phyloP scores from a whole-genome alignment of 352 stramenopile genomes.

The Phytophthora cryptogea region DNA sequence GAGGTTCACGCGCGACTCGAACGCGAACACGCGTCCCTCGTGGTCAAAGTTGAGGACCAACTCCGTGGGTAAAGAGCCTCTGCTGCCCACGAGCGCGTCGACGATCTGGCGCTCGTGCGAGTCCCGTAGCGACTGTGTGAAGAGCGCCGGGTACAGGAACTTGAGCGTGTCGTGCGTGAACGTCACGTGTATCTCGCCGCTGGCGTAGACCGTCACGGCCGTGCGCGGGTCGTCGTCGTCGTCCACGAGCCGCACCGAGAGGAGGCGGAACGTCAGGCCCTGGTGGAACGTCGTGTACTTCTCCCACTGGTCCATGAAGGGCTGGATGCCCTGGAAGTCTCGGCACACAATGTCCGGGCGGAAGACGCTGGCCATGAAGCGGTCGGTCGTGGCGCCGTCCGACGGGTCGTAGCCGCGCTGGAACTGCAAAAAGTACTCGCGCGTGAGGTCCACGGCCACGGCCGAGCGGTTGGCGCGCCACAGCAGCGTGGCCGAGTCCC shows the following conservation, averaged over 20 bases:
- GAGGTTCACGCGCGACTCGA: conserved; percentile 67
- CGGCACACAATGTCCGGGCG: conserved; percentile 45
- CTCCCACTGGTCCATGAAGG: conserved; percentile 59
- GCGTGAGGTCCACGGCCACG: conserved; percentile 44
- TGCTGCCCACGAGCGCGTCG: conserved; percentile 33
- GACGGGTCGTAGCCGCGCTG: conserved; percentile 42
- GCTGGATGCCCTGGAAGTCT: conserved; percentile 49
- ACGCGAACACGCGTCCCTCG: conserved; percentile 73
- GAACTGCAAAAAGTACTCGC: conserved; percentile 57
- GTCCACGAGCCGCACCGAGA: conserved; percentile 35
- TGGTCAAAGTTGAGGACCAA: conserved; percentile 79
- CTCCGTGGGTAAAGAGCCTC: conserved; percentile 35
- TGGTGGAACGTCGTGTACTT: conserved; percentile 63
- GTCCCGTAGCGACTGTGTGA: conserved; percentile 30
- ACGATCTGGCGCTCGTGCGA: conserved; percentile 23
- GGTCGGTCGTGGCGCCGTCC: conserved; percentile 1
- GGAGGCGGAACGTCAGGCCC: conserved; percentile 34
- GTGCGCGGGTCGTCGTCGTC: conserved; percentile 29
- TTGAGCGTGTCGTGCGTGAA: conserved; percentile 52
- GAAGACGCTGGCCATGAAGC: conserved; percentile 45
- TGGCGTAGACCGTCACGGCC: conserved; percentile 43
- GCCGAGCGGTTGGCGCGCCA: conserved; percentile 49
- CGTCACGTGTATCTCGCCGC: conserved; percentile 37
- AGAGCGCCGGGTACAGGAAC: conserved; percentile 53
- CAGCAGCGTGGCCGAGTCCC: conserved; percentile 40